Evolutionary conservation across 768 basidiomycete genomes (phyloP).

Genomic region (Pleurotus pulmonarius): DNA sequence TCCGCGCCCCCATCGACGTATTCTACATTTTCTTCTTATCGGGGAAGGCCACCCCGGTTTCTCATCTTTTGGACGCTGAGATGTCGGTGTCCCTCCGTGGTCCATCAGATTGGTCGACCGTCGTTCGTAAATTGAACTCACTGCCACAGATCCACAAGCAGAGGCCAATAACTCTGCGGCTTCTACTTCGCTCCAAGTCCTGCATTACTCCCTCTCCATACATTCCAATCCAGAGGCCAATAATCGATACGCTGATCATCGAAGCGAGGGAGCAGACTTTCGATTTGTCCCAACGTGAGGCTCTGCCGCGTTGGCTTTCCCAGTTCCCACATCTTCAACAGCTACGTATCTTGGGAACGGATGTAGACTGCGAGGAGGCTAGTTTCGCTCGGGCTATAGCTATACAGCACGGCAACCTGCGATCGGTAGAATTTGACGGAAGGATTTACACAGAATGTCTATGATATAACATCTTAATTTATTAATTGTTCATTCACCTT

Average conservation of each 20-base stretch:
- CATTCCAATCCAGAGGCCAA: not conserved
- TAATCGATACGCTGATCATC: not conserved
- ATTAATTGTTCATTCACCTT: too few species aligned
- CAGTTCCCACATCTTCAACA: not conserved
- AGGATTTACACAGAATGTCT: too few species aligned
- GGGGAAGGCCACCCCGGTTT: not conserved
- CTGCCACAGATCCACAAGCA: not conserved
- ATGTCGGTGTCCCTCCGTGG: not conserved
- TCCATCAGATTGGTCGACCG: not conserved
- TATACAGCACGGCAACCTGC: too few species aligned
- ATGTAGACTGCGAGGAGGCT: not conserved
- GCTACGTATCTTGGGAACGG: not conserved
- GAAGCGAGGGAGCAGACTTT: not conserved
- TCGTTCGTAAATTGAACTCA: not conserved
- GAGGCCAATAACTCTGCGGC: not conserved
- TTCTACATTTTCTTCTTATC: not conserved
- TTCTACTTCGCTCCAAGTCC: not conserved
- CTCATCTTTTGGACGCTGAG: not conserved
- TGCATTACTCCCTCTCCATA: not conserved
- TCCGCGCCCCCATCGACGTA: slow-evolving; percentile 7
- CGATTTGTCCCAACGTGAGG: not conserved
- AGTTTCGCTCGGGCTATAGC: too few species aligned
- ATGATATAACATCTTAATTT: too few species aligned
- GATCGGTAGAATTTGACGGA: too few species aligned
- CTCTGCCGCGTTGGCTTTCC: not conserved